A percentile compares a stretch with the other conserved stretches of the same genome.
Evolutionary conservation across 192 early-diverging fungal species (phyloP).

Genomic region (Entomortierella lignicola): DNA sequence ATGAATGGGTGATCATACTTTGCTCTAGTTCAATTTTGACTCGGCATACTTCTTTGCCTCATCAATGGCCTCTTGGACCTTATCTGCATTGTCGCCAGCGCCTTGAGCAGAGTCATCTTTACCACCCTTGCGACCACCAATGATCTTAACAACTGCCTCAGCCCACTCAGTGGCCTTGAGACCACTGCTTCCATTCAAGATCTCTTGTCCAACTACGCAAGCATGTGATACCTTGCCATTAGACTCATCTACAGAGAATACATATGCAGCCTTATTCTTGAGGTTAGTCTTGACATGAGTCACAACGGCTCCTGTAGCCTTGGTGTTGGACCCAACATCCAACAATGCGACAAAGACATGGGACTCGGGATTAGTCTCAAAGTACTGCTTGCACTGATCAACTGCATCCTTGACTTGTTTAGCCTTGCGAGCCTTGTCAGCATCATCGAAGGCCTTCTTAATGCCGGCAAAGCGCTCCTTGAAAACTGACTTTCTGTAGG

Average conservation of each 20-base stretch:
- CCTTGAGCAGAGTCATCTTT: constrained; percentile 96
- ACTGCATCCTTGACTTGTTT: constrained; percentile 81
- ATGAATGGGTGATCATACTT: background rate
- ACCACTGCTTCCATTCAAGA: constrained; percentile 71
- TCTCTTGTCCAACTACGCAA: constrained; percentile 84
- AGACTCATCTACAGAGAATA: constrained; percentile 80
- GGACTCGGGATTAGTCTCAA: constrained; percentile 38
- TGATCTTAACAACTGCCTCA: constrained; percentile 77
- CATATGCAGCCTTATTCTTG: constrained; percentile 87
- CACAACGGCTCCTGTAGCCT: constrained; percentile 86
- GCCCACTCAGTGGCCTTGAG: constrained; percentile 96
- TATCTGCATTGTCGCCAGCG: constrained; percentile 74
- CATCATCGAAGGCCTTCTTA: constrained; percentile 88
- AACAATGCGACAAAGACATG: constrained; percentile 77
- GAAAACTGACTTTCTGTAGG: constrained; percentile 79
- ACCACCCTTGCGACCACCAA: constrained; percentile 95
- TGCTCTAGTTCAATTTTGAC: constrained; percentile 60
- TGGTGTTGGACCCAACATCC: constrained; percentile 81
- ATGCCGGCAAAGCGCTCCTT: constrained; percentile 76
- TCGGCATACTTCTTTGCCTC: constrained; percentile 83
- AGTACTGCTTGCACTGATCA: constrained; percentile 45
- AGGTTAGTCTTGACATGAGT: constrained; percentile 79
- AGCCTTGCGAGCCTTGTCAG: constrained; percentile 90
- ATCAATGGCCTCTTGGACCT: constrained; percentile 79
- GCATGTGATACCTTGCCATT: constrained; percentile 80